Evolutionary conservation across 805 yeast species (phyloP).

Genomic region (Hanseniaspora osmophila): DNA sequence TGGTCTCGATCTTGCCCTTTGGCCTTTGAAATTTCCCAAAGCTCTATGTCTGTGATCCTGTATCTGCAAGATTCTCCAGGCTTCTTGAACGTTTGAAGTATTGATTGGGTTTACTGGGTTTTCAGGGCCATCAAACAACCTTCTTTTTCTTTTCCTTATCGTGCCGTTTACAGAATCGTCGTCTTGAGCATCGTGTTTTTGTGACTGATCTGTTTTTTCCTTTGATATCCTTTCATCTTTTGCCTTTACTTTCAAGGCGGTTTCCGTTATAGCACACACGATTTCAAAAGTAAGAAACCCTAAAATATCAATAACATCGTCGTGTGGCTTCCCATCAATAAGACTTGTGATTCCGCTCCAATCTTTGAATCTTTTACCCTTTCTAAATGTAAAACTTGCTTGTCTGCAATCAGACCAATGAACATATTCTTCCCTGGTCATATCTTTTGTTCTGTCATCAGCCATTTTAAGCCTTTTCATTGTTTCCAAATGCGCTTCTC

Average conservation of each 20-base stretch:
- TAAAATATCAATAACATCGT: slow-evolving; percentile 88
- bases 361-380: slow-evolving; percentile 85
- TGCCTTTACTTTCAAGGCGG: slow-evolving; percentile 68
- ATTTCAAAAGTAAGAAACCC: slow-evolving; percentile 94
- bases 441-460: slow-evolving; percentile 80
- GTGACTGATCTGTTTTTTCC: slow-evolving; percentile 22
- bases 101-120: slow-evolving; percentile 64
- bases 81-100: slow-evolving; percentile 75
- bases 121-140: slow-evolving; percentile 79
- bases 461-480: slow-evolving; percentile 78
- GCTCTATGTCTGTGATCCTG: slow-evolving; percentile 45
- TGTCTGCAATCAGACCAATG: slow-evolving; percentile 99
- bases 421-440: slow-evolving; percentile 95
- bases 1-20: slow-evolving; percentile 22
- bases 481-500: slow-evolving; percentile 81
- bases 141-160: slow-evolving; percentile 34
- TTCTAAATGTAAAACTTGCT: slow-evolving; percentile 89
- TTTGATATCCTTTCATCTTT: slow-evolving; percentile 41
- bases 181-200: slow-evolving; percentile 22
- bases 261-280: slow-evolving; percentile 87
- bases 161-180: slow-evolving; percentile 21
- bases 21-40: slow-evolving; percentile 51
- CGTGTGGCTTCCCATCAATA: slow-evolving; percentile 84
- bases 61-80: slow-evolving; percentile 69
- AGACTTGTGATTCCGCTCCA: slow-evolving; percentile 84